These are phyloP conservation scores for Populus ilicifolia DNA, from an alignment of 345 rosid species.

Conservation along the genomic window DNA sequence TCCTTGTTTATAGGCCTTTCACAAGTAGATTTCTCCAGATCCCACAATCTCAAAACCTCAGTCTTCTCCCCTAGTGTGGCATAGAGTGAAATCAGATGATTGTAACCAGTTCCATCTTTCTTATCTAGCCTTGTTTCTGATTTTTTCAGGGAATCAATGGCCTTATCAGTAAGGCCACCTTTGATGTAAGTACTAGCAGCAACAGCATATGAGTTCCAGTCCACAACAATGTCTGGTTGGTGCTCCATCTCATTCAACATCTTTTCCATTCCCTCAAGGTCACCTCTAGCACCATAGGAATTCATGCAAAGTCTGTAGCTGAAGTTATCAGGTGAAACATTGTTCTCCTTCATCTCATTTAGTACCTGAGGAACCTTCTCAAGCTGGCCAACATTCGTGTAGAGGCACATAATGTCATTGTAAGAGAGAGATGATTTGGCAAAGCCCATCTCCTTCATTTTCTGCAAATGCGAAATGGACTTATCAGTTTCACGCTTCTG, in stretches of 20 bases:
- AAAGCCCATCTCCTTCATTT: conserved; percentile 72
- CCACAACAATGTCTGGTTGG: conserved; percentile 46
- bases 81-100: conserved; percentile 68
- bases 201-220: conserved; percentile 82
- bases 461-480: conserved; percentile 53
- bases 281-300: conserved; percentile 57
- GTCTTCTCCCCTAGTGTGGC: conserved; percentile 52
- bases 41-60: conserved; percentile 74
- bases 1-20: conserved; percentile 61
- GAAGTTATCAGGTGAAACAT: conserved; percentile 66
- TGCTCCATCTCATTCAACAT: conserved; percentile 69
- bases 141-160: conserved; percentile 46
- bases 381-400: conserved; percentile 47
- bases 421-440: conserved; percentile 49
- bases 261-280: conserved; percentile 50
- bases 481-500: conserved; percentile 57
- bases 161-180: conserved; percentile 45
- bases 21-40: conserved; percentile 55
- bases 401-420: conserved; percentile 82
- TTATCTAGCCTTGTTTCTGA: conserved; percentile 56
- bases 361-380: conserved; percentile 61
- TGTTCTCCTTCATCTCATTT: conserved; percentile 63
- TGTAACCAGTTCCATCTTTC: conserved; percentile 69
- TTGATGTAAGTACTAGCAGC: conserved; percentile 69
- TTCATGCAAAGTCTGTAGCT: conserved; percentile 77